Evolutionary conservation across 345 rosid genomes (phyloP).

Genomic region (Salix exigua): DNA sequence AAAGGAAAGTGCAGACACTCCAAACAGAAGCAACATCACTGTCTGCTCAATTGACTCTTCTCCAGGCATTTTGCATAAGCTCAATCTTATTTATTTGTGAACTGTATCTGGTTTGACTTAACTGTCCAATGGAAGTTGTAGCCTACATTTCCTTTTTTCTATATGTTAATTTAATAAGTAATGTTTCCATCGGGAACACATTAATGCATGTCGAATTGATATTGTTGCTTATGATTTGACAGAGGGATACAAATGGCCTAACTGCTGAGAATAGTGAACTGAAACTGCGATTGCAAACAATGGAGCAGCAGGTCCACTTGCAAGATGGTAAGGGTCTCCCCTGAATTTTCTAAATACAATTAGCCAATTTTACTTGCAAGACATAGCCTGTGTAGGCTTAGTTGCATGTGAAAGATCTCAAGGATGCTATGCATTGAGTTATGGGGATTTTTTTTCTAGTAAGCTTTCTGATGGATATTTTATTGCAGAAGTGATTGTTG

Average conservation of each 20-base stretch:
- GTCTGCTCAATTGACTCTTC: constrained; percentile 77
- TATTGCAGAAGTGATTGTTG: not conserved
- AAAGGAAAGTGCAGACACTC: constrained; percentile 79
- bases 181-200: not conserved
- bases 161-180: not conserved
- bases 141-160: constrained; percentile 1
- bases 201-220: not conserved
- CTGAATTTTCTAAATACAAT: not conserved
- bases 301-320: constrained; percentile 83
- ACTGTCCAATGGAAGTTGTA: not conserved
- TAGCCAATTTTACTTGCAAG: not conserved
- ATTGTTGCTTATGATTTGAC: constrained; percentile 12
- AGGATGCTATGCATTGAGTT: not conserved
- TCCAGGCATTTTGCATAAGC: constrained; percentile 57
- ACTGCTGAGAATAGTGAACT: constrained; percentile 78
- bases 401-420: not conserved
- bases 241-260: constrained; percentile 85
- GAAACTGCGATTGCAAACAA: constrained; percentile 82
- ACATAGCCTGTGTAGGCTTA: not conserved
- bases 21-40: constrained; percentile 91
- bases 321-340: constrained; percentile 66
- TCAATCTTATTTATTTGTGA: not conserved
- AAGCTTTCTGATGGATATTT: not conserved
- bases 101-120: not conserved
- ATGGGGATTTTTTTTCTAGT: not conserved